Percentiles rank a stretch among this genome's conserved stretches.
Evolutionary conservation across 179 eudicot species (phyloP).

Genomic region (Beta lomatogona): DNA sequence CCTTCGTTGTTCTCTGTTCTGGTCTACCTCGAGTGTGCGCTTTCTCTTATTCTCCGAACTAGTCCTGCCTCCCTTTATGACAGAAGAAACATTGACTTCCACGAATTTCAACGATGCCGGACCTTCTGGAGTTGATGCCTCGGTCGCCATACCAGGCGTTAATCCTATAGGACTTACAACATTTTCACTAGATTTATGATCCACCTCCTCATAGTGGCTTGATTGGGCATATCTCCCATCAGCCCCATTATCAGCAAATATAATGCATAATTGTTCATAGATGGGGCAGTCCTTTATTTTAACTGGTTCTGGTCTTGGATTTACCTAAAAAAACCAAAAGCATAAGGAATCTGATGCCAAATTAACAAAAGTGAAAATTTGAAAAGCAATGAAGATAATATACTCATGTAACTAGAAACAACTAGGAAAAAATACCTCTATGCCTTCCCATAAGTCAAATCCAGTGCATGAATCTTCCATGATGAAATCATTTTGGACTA

Average conservation of each 20-base stretch:
- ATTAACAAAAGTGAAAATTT: background rate
- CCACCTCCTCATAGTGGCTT: constrained; percentile 67
- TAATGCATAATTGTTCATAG: constrained; percentile 65
- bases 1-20: constrained; percentile 32
- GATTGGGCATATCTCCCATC: constrained; percentile 86
- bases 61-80: constrained; percentile 34
- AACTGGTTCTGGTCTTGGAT: constrained; percentile 46
- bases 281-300: constrained; percentile 77
- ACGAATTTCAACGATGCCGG: constrained; percentile 35
- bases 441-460: constrained; percentile 67
- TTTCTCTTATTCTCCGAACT: constrained; percentile 54
- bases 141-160: constrained; percentile 31
- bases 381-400: background rate
- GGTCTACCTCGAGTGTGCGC: constrained; percentile 40
- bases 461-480: constrained; percentile 65
- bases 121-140: constrained; percentile 35
- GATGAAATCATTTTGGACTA: constrained; percentile 48
- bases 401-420: constrained; percentile 2
- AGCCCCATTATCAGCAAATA: constrained; percentile 63
- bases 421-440: constrained; percentile 41
- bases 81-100: constrained; percentile 36
- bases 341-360: constrained; percentile 4
- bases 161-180: background rate
- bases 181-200: constrained; percentile 34
- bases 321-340: constrained; percentile 37